Percentiles rank a stretch among this genome's conserved stretches.
Conservation (phyloP, 192 early-diverging fungal species). For the Backusella macrospora region DNA sequence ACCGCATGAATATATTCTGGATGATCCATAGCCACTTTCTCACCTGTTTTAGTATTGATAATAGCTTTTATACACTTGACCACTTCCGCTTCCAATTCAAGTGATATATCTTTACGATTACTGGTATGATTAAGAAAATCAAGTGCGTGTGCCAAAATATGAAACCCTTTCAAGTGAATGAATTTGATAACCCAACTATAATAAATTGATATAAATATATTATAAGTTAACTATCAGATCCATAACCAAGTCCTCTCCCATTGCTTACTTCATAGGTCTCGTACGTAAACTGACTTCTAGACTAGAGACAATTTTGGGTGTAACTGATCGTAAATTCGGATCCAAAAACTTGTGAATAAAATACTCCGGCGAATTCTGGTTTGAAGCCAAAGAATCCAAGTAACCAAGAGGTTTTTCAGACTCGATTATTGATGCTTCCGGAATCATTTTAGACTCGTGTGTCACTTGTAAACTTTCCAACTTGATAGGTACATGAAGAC, state of each 20-base stretch:
- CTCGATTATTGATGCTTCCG: background rate
- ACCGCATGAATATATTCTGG: conserved; percentile 68
- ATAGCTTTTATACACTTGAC: conserved; percentile 76
- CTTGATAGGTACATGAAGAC: background rate
- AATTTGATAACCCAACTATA: conserved; percentile 74
- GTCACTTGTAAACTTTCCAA: background rate
- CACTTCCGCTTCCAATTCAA: conserved; percentile 77
- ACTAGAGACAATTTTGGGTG: conserved; percentile 44
- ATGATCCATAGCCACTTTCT: conserved; percentile 67
- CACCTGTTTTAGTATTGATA: conserved; percentile 72
- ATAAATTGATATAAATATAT: background rate
- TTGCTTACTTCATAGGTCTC: conserved; percentile 47
- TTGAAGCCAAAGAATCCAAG: background rate
- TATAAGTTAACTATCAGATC: background rate
- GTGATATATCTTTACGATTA: conserved; percentile 56
- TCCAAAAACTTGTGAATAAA: conserved; percentile 55
- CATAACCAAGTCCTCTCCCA: background rate
- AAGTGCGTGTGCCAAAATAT: conserved; percentile 66
- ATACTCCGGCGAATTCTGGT: conserved; percentile 58
- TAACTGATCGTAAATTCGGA: conserved; percentile 49
- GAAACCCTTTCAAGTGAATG: conserved; percentile 74
- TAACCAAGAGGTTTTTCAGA: background rate
- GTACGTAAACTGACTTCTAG: conserved; percentile 59
- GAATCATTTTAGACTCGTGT: background rate
- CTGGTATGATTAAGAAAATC: conserved; percentile 27